phyloP scores from a whole-genome alignment of 1,284 basidiomycete species.

The Rugosomyces carneus region DNA sequence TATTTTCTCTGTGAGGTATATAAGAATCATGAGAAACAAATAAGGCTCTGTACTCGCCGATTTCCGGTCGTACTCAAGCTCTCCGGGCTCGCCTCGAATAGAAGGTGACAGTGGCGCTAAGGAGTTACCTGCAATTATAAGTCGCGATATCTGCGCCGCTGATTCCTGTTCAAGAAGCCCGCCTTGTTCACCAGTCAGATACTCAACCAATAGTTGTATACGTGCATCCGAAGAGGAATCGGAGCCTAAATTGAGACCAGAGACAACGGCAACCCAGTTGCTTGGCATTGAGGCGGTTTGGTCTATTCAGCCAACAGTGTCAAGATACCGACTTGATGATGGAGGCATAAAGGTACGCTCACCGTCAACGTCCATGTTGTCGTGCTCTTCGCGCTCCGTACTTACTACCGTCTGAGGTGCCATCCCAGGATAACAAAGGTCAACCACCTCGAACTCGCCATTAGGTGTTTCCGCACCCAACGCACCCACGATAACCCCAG shows the following conservation, averaged over 20 bases:
- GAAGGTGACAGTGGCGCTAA: conserved; percentile 44
- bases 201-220: conserved; percentile 81
- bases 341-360: conserved; percentile 16
- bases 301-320: conserved; percentile 2
- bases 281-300: conserved; percentile 25
- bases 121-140: conserved; percentile 87
- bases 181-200: conserved; percentile 82
- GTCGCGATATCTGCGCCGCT: conserved; percentile 70
- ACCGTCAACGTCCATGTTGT: conserved; percentile 46
- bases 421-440: conserved; percentile 81
- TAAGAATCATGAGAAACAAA: not conserved
- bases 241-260: conserved; percentile 73
- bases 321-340: not conserved
- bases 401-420: conserved; percentile 50
- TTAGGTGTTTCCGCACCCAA: conserved; percentile 84
- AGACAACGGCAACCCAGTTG: conserved; percentile 79
- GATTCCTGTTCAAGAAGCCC: conserved; percentile 55
- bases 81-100: conserved; percentile 29
- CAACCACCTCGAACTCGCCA: conserved; percentile 95
- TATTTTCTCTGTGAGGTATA: conserved; percentile 41
- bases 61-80: conserved; percentile 45
- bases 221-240: conserved; percentile 63
- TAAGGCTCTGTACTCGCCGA: conserved; percentile 39
- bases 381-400: conserved; percentile 21
- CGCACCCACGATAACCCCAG: conserved; percentile 86